Percentiles rank a stretch among this genome's conserved stretches.
Evolutionary conservation across 352 stramenopile genomes (phyloP).

Genomic region (Lagenidium giganteum): DNA sequence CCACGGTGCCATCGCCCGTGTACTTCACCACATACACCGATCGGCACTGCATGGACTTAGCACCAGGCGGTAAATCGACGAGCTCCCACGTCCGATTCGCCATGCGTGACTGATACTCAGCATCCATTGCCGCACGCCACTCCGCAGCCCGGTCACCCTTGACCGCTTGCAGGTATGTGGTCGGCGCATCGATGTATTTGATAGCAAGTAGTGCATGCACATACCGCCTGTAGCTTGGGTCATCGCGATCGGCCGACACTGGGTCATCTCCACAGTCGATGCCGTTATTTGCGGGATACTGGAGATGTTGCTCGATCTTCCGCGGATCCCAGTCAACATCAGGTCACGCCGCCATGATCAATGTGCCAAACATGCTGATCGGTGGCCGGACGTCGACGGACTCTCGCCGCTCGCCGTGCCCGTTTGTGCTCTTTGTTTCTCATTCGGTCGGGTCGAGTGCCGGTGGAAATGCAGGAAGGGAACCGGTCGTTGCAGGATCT

Average conservation of each 20-base stretch:
- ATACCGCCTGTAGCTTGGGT: constrained; percentile 3
- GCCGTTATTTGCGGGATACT: not conserved
- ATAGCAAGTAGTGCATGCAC: constrained; percentile 4
- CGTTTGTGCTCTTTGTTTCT: too few relatives aligned
- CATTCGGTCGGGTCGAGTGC: too few relatives aligned
- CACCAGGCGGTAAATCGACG: not conserved
- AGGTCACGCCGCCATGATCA: too few relatives aligned
- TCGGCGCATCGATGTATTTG: constrained; percentile 8
- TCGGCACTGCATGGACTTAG: constrained; percentile 9
- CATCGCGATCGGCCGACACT: constrained; percentile 1
- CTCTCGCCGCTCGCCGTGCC: too few relatives aligned
- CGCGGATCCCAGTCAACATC: too few relatives aligned
- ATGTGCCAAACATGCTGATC: too few relatives aligned
- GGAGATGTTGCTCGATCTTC: too few relatives aligned
- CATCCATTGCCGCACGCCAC: constrained; percentile 4
- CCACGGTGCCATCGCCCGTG: not conserved
- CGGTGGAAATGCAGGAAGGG: too few relatives aligned
- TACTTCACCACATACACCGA: constrained; percentile 6
- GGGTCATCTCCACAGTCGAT: constrained; percentile 1
- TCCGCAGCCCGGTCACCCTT: constrained; percentile 4
- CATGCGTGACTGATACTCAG: constrained; percentile 3
- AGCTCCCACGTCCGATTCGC: constrained; percentile 7
- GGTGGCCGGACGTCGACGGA: too few relatives aligned
- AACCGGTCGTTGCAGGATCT: too few relatives aligned
- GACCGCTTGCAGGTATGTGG: constrained; percentile 3